Base-by-base conservation (phyloP, 768 basidiomycete genomes). In the Trametes sanguinea region DNA sequence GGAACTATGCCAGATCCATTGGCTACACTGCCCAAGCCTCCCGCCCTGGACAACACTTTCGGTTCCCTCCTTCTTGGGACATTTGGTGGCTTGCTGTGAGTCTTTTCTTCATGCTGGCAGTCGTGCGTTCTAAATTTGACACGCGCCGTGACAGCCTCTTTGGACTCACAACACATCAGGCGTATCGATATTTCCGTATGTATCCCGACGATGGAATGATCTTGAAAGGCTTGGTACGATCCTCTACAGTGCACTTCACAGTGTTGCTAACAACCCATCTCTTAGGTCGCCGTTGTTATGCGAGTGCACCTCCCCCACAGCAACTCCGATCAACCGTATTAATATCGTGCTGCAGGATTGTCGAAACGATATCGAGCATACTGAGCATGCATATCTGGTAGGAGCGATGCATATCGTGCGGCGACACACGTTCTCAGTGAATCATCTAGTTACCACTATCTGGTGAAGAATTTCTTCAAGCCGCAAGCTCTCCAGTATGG, bases 401-500 rank as follows among this genome's bases (percentile, higher is more conserved):
- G 7, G 16, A 32, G 10, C 29, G 6, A 43, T 6, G 6, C 27
- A 6, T 14, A 14, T 16, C 14, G 14, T 14, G 42, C 14, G n/a
- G 14, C 42, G 42, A 6, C 35, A 11, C 11, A 11, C 6, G 35
- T 37, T 11, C 9, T 27, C 1, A 55, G 3, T 2, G 11, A 30
- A 4, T 3, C 13, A 30, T 9, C 2, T 10, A 61, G 60, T 40
- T 61, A 61, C 32, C 42, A 44, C 40, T 55, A 61, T 30, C 42
- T 61, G 14, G n/a, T 48, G 1, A 43, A 27, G n/a, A 61, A 48
- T 32, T 61, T 30, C 48, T 61, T 61, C 54, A 43, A 61, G 6
- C 60, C 60, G 0, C 7, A 8, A 6, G 51, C 33, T 2, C 51
- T 60, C 2, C 33, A 17, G 9, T 2, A 9, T 7, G 54, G 54